Base-by-base conservation (phyloP, 2,329 filamentous ascomycete species). In the Orbilia quercus region DNA sequence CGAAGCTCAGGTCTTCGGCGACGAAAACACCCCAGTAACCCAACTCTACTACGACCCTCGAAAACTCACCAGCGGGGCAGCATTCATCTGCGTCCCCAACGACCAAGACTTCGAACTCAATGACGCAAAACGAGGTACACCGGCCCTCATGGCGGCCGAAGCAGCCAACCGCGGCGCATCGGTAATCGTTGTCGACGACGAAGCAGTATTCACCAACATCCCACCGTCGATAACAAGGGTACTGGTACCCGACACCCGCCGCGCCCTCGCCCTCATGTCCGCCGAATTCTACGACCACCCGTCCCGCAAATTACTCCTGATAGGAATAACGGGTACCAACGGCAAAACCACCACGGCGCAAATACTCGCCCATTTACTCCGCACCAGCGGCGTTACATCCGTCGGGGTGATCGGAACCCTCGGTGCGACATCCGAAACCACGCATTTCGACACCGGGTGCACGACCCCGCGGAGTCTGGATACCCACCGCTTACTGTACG, bases 331-430 rank as follows among this genome's bases (percentile, higher is more conserved):
- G 1, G 67, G 67, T 18, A 72, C 67, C 9, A 72, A 72, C 53
- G 67, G 67, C 0, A 72, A 72, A 25, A 72, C 67, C 14, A 72
- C 67, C n/a, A 72, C 67, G 2, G 59, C 53, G 4, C 38, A 64
- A 6, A 45, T 72, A 9, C 59, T 53, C 9, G 67, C 67, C 6
- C 4, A 58, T 7, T 31, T 72, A 14, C 59, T 72, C 14, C 67
- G 67, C 11, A 25, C 34, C 11, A 14, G 44, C 12, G 51, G 50
- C 2, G 22, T 64, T 14, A 58, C 50, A 18, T 71, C 67, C 14
- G 67, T 65, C 1, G 67, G 67, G 22, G 53, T 72, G 25, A 72
- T 72, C 12, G 67, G 67, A 16, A 72, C 67, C 2, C 59, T 72
- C 18, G 59, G 67, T 7, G 67, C 59, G 7, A 60, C 51, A 1